phyloP scores from a whole-genome alignment of 1,139 yeast genomes.

The Scheffersomyces stambukii region DNA sequence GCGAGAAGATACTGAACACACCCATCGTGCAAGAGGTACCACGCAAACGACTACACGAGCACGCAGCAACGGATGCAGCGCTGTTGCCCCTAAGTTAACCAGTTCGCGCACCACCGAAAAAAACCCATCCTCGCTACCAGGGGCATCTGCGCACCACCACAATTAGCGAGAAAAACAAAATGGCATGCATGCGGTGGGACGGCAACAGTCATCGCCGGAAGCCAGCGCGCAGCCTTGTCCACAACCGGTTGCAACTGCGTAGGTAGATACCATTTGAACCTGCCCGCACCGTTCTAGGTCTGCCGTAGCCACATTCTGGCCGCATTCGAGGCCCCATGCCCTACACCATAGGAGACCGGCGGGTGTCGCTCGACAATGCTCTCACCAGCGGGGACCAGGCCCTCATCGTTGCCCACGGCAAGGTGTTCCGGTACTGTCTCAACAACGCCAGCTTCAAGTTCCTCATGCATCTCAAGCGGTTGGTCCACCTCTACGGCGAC shows the following conservation, averaged over 20 bases:
- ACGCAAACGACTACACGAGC: background rate
- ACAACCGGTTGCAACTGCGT: too few species aligned
- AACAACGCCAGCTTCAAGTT: constrained; percentile 28
- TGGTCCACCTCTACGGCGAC: constrained; percentile 37
- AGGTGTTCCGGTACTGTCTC: constrained; percentile 30
- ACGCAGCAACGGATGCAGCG: background rate
- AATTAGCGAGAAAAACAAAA: too few species aligned
- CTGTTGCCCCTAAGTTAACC: too few species aligned
- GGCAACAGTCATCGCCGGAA: too few species aligned
- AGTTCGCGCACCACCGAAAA: background rate
- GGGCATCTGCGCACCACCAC: background rate
- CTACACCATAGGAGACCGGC: constrained; percentile 31
- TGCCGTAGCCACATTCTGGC: background rate
- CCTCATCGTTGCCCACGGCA: constrained; percentile 25
- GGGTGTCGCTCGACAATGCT: constrained; percentile 19
- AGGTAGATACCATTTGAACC: too few species aligned
- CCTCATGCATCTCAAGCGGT: constrained; percentile 26
- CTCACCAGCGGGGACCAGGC: constrained; percentile 19
- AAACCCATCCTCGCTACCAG: background rate
- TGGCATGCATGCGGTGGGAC: too few species aligned
- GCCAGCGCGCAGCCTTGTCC: too few species aligned
- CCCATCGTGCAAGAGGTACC: constrained; percentile 6
- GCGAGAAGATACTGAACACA: constrained; percentile 28
- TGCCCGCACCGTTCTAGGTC: too few species aligned
- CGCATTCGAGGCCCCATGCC: too few species aligned